Evolutionary conservation across 495 filamentous ascomycete genomes (phyloP).

Genomic region (Tuber calosporum): DNA sequence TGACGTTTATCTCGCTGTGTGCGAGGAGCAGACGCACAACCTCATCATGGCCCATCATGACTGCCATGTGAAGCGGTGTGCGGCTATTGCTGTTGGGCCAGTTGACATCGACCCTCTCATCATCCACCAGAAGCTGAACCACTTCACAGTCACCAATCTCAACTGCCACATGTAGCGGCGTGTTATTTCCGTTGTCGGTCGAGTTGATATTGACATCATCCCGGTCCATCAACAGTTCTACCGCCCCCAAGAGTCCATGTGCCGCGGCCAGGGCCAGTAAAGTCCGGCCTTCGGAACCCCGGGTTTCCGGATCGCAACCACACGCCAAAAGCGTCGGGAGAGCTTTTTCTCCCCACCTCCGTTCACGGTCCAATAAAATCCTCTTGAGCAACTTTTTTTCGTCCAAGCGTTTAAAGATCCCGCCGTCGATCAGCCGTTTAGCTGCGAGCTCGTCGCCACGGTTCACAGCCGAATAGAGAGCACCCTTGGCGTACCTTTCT

Average conservation of each 20-base stretch:
- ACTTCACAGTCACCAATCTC: conserved; percentile 26
- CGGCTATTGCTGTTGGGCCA: conserved; percentile 1
- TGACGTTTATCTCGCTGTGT: conserved; percentile 12
- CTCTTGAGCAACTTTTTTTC: background rate
- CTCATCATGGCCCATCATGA: conserved; percentile 17
- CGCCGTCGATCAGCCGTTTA: conserved; percentile 3
- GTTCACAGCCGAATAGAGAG: background rate
- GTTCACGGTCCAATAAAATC: background rate
- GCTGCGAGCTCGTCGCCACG: background rate
- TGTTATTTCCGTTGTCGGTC: conserved; percentile 29
- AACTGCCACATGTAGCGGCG: conserved; percentile 38
- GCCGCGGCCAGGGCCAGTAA: conserved; percentile 44
- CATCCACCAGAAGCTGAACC: conserved; percentile 31
- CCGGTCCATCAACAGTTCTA: conserved; percentile 32
- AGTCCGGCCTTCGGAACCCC: conserved; percentile 27
- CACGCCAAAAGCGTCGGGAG: conserved; percentile 2
- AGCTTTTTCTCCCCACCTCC: background rate
- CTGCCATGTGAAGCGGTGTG: conserved; percentile 26
- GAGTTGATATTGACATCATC: conserved; percentile 21
- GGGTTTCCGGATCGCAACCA: conserved; percentile 3
- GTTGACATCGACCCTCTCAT: conserved; percentile 21
- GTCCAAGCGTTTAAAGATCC: background rate
- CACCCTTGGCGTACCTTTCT: conserved; percentile 1
- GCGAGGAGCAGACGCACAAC: conserved; percentile 16
- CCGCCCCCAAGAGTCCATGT: conserved; percentile 41